Conservation (phyloP, 768 basidiomycete species). For the Infundibulicybe gibba region DNA sequence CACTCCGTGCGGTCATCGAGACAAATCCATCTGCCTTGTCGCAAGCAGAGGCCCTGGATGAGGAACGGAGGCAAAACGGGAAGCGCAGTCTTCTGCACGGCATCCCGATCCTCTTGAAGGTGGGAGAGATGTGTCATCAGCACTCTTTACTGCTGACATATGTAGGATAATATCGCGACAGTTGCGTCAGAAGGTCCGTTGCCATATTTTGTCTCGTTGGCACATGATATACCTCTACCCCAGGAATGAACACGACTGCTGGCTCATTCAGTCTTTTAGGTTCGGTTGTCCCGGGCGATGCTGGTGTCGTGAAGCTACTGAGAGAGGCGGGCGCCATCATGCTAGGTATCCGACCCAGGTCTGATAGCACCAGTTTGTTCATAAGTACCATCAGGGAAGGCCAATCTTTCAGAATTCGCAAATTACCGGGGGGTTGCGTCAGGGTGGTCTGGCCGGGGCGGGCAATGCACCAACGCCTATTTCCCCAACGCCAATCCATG, state of each 20-base stretch:
- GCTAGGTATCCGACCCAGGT: slow-evolving; percentile 24
- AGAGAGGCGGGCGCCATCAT: slow-evolving; percentile 42
- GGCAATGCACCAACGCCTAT: slow-evolving; percentile 48
- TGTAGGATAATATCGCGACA: slow-evolving; percentile 46
- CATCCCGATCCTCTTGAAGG: slow-evolving; percentile 51
- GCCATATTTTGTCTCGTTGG: not conserved
- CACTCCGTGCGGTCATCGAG: slow-evolving; percentile 57
- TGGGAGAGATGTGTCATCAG: slow-evolving; percentile 4
- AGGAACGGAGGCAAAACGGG: slow-evolving; percentile 35
- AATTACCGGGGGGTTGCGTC: slow-evolving; percentile 44
- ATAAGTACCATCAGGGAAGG: slow-evolving; percentile 35
- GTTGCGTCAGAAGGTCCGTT: slow-evolving; percentile 36
- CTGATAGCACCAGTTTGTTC: no score
- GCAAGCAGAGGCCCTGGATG: slow-evolving; percentile 48
- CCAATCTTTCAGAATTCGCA: slow-evolving; percentile 53
- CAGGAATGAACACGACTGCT: slow-evolving; percentile 45
- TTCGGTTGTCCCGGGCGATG: slow-evolving; percentile 41
- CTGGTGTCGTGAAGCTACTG: slow-evolving; percentile 39
- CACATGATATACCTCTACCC: not conserved
- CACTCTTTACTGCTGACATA: not conserved
- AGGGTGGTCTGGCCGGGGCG: slow-evolving; percentile 56
- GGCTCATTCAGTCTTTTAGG: slow-evolving; percentile 39
- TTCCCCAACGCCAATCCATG: slow-evolving; percentile 50
- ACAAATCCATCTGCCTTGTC: slow-evolving; percentile 48
- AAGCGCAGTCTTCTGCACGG: slow-evolving; percentile 50